Base-by-base conservation (phyloP, 2,329 filamentous ascomycete genomes). In the Byssochlamys sp. region DNA sequence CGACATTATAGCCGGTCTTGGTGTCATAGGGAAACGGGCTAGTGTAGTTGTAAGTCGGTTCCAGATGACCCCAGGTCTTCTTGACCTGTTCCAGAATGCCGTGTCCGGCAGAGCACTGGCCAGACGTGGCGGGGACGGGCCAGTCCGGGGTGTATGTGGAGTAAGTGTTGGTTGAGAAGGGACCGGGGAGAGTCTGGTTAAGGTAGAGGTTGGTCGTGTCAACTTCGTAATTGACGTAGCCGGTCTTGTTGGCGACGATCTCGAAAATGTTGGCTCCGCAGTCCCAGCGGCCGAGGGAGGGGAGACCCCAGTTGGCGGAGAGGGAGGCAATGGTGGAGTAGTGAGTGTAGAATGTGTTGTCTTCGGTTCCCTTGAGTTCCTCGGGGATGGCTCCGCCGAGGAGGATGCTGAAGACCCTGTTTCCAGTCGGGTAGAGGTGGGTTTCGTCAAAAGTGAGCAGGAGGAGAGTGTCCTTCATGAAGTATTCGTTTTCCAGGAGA, bases 361-460 rank as follows among this genome's bases (percentile, higher is more conserved):
- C 89, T 1, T 77, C 83, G 26, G 87, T 90, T 57, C 87, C 87
- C 49, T 84, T 74, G 1, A 88, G 79, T n/a, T 80, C 55, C 3
- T 76, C 55, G 10, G 88, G 87, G 1, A 95, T 73, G n/a, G 84
- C 86, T 58, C 88, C 88, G 14, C 89, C 90, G 2, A 94, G 75
- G 0, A 94, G 80, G 62, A 94, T 80, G 61, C 78, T 82, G 59
- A 89, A 81, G 55, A 94, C 81, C 48, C 79, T 79, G 79, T 94
- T 94, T 64, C 82, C 80, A 27, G 77, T 74, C 4, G 77, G 71
- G 73, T 91, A 90, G 9, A 81, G 84, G 65, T 86, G 82, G 69
- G 85, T 88, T 75, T 94, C 90, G 62, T 94, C 90, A 66, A 90
- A 94, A 9, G 85, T 91, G 59, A 94, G 72, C 4, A 92, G 76